A percentile compares a stretch with the other conserved stretches of the same genome.
Conservation (phyloP, 306 rosid genomes). For the Senna tora region DNA sequence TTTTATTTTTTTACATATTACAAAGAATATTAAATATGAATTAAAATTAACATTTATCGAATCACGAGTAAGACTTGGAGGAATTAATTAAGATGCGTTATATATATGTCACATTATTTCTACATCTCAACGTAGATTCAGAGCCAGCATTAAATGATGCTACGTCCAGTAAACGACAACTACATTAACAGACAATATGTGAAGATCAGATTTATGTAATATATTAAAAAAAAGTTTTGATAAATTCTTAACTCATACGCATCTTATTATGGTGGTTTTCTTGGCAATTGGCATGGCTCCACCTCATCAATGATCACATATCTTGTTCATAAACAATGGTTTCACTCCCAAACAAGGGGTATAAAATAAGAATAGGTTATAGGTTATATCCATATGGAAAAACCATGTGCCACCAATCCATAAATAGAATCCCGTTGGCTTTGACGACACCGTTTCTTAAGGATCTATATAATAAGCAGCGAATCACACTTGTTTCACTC, state of each 20-base stretch:
- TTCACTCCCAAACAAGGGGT: slow-evolving; percentile 43
- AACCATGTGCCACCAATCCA: slow-evolving; percentile 35
- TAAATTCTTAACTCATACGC: neutral
- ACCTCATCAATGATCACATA: neutral
- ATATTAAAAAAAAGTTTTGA: neutral
- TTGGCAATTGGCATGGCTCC: neutral
- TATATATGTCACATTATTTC: no score
- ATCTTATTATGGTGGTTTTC: neutral
- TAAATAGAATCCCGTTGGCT: neutral
- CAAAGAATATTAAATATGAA: no score
- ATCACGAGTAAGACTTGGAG: no score
- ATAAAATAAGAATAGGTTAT: slow-evolving; percentile 2
- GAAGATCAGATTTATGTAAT: no score
- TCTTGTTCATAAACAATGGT: slow-evolving; percentile 25
- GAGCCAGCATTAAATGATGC: neutral
- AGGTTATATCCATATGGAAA: neutral
- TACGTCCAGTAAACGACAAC: neutral
- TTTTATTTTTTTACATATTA: no score
- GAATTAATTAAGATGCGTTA: no score
- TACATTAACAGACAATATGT: neutral
- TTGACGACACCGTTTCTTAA: neutral
- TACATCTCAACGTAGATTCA: no score
- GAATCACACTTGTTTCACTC: neutral
- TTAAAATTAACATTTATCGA: no score
- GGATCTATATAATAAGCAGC: neutral